Evolutionary conservation across 305 asterid species (phyloP).

Genomic region (Fraxinus dipetala): DNA sequence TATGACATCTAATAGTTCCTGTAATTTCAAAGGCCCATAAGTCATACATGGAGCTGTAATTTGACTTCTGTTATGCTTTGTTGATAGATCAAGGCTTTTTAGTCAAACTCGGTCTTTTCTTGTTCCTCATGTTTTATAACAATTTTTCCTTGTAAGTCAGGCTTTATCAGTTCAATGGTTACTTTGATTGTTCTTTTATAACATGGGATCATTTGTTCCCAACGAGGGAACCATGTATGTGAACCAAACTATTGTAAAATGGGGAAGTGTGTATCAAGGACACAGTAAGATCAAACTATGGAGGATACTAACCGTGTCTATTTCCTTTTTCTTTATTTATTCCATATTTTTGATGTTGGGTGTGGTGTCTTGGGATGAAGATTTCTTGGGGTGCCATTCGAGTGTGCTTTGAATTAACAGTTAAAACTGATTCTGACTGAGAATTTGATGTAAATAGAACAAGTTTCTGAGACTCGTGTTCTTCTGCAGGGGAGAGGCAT

Average conservation of each 20-base stretch:
- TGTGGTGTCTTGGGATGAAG: not conserved
- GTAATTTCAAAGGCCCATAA: not conserved
- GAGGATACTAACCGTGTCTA: not conserved
- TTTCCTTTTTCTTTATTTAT: not conserved
- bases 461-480: constrained; percentile 2
- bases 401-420: not conserved
- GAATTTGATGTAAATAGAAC: not conserved
- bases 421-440: not conserved
- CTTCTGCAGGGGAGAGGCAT: constrained; percentile 65
- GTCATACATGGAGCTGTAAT: not conserved
- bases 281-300: not conserved
- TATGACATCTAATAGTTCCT: not conserved
- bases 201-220: not conserved
- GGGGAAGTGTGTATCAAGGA: not conserved
- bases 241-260: not conserved
- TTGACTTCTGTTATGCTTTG: not conserved
- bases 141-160: not conserved
- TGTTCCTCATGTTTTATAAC: not conserved
- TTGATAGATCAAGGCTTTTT: not conserved
- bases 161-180: not conserved
- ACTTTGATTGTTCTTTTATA: not conserved
- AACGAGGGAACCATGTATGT: not conserved
- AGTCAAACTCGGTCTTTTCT: not conserved
- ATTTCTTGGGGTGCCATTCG: not conserved
- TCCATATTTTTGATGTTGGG: not conserved